phyloP scores from a whole-genome alignment of 2,329 filamentous ascomycete genomes.

The Epichloe brachyelytri region DNA sequence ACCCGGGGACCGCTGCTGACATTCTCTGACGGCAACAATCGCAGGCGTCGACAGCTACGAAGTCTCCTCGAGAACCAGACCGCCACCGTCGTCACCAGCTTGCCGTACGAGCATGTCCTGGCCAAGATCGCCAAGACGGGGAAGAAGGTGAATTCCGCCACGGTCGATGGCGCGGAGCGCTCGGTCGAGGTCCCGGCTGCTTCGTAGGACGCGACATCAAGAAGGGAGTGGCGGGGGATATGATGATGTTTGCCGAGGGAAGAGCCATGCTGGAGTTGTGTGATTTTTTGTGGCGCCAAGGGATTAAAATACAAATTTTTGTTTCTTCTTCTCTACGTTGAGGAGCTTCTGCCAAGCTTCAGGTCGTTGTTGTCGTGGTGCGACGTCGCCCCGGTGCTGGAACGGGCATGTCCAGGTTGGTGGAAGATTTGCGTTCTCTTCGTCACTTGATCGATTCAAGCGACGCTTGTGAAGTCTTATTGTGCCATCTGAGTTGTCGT shows the following conservation, averaged over 20 bases:
- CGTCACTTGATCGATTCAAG: too few relatives aligned
- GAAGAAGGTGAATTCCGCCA: conserved; percentile 72
- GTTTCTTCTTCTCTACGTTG: too few relatives aligned
- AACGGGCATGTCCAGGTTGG: too few relatives aligned
- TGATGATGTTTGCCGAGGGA: background rate
- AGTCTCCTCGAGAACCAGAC: conserved; percentile 80
- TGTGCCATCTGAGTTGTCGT: too few relatives aligned
- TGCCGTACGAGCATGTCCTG: conserved; percentile 71
- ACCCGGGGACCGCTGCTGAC: background rate
- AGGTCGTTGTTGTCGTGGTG: too few relatives aligned
- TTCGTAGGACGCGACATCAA: background rate
- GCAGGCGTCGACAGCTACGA: conserved; percentile 77
- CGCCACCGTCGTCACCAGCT: conserved; percentile 59
- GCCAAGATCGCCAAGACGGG: conserved; percentile 89
- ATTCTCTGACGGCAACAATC: background rate
- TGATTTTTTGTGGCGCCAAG: too few relatives aligned
- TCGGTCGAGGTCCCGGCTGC: conserved; percentile 33
- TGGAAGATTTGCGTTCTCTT: too few relatives aligned
- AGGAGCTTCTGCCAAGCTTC: too few relatives aligned
- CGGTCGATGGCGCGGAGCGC: conserved; percentile 51
- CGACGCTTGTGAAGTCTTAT: too few relatives aligned
- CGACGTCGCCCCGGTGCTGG: too few relatives aligned
- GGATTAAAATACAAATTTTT: too few relatives aligned
- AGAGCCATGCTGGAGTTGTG: too few relatives aligned
- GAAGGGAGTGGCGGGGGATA: background rate